phyloP scores from a whole-genome alignment of 2,329 filamentous ascomycete genomes.

The Ascochyta viciae-villosae region DNA sequence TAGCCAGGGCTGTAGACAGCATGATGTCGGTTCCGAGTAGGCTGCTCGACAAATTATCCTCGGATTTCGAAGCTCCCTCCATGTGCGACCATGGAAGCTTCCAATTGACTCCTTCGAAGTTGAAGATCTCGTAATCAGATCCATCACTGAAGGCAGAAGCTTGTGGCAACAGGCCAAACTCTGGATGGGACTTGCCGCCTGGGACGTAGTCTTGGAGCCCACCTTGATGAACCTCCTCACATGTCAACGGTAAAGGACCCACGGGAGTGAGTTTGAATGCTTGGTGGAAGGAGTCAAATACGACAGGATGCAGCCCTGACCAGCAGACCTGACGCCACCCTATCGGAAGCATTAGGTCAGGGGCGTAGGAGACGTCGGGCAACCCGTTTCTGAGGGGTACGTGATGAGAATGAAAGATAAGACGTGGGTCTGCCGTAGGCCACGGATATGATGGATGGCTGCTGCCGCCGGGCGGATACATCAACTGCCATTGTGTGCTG shows the following conservation, averaged over 20 bases:
- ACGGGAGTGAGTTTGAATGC: slow-evolving; percentile 31
- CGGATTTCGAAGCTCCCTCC: background rate
- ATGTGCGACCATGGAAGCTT: slow-evolving; percentile 3
- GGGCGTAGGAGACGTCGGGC: slow-evolving; percentile 11
- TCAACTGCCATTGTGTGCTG: slow-evolving; percentile 20
- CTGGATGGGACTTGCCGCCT: slow-evolving; percentile 23
- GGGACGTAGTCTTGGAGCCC: slow-evolving; percentile 27
- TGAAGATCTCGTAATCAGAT: slow-evolving; percentile 20
- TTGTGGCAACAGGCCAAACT: slow-evolving; percentile 18
- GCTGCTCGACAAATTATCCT: background rate
- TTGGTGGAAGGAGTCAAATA: slow-evolving; percentile 26
- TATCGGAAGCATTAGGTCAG: slow-evolving; percentile 14
- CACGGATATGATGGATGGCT: slow-evolving; percentile 30
- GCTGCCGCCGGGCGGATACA: slow-evolving; percentile 27
- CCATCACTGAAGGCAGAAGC: slow-evolving; percentile 22
- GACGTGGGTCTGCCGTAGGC: slow-evolving; percentile 19
- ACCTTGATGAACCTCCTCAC: slow-evolving; percentile 27
- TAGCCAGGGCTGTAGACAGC: background rate
- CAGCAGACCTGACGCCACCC: slow-evolving; percentile 26
- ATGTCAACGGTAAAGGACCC: slow-evolving; percentile 25
- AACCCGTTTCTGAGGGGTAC: slow-evolving; percentile 25
- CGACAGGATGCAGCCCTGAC: slow-evolving; percentile 25
- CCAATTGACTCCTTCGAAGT: slow-evolving; percentile 26
- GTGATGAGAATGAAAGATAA: slow-evolving; percentile 19
- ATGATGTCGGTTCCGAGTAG: background rate